Base-by-base conservation (phyloP, 2,329 filamentous ascomycete genomes). In the Cordyceps tenuipes region DNA sequence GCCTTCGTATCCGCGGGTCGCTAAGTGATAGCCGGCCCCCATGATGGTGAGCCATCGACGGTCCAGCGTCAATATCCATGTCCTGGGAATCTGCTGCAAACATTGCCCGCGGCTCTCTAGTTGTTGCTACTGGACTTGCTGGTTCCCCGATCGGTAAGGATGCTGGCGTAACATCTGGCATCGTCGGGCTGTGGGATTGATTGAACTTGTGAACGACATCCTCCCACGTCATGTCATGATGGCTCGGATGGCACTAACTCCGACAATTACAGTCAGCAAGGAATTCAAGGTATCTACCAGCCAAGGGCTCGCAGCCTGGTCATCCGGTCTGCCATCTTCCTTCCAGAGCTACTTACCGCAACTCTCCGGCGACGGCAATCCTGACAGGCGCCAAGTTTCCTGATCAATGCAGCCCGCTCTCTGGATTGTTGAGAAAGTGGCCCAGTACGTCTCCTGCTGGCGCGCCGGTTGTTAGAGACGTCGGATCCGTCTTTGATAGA, bases 211-310 rank as follows among this genome's bases (percentile, higher is more conserved):
- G 74, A 51, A 79, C 74, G 17, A 82, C 79, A 63, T 84, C 81
- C 67, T 83, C 81, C 81, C 82, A 85, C 12, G 79, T 82, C 80
- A 83, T 80, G 64, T 79, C 79, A 64, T 83, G 82, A 67, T 85
- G 82, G 64, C 77, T 80, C 15, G 82, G 82, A 65, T 84, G 80
- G 67, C 82, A 85, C 82, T 82, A 60, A 13, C 17, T 34, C 53
- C 46, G 19, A 59, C 59, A 50, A 19, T 1, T 15, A n/a, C 23
- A n/a, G 10, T 52, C 13, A 62, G 60, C 59, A 54, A 59, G 63
- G 48, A 60, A 59, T 3, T 17, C 36, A 41, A 26, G 36, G 13
- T 17, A 26, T 41, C 19, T n/a, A 23, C 5, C 13, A 17, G 29
- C 10, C 23, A 43, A 13, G 31, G 9, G 5, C 17, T 26, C 34